Conservation (phyloP, 371 early-diverging fungal genomes). For the Choanephora cucurbitarum region DNA sequence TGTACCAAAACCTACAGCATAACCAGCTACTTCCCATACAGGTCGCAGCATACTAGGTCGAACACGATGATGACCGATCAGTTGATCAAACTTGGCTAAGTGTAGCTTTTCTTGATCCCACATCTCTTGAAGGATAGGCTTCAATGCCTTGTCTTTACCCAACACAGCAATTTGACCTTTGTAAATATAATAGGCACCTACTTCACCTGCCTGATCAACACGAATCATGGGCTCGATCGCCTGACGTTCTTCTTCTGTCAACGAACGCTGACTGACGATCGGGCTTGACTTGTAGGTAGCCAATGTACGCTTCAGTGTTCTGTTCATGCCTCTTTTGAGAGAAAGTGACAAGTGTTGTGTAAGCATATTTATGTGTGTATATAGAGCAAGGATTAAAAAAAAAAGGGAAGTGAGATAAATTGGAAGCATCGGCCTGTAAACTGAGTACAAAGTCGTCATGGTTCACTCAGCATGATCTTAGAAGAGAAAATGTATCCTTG, state of each 20-base stretch:
- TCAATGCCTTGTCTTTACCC: slow-evolving; percentile 68
- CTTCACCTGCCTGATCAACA: slow-evolving; percentile 96
- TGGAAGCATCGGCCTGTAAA: no score
- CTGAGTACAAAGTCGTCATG: no score
- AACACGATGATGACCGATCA: slow-evolving; percentile 75
- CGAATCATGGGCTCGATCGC: slow-evolving; percentile 74
- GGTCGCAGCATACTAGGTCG: slow-evolving; percentile 88
- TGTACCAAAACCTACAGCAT: slow-evolving; percentile 83
- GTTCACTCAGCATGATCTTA: no score
- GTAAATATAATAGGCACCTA: slow-evolving; percentile 95
- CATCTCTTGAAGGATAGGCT: slow-evolving; percentile 87
- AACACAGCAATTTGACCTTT: slow-evolving; percentile 90
- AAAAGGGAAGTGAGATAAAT: no score
- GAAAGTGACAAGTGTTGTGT: no score
- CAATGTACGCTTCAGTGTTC: slow-evolving; percentile 3
- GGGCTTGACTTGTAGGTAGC: slow-evolving; percentile 4
- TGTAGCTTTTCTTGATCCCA: slow-evolving; percentile 93
- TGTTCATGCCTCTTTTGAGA: no score
- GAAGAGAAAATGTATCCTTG: no score
- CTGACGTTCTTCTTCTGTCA: slow-evolving; percentile 35
- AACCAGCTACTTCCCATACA: slow-evolving; percentile 88
- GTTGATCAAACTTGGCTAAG: slow-evolving; percentile 73
- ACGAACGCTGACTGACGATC: slow-evolving; percentile 6
- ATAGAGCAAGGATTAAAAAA: no score
- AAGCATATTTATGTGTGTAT: no score